phyloP scores from a whole-genome alignment of 805 yeast genomes.

The Allodekkera sacchari region DNA sequence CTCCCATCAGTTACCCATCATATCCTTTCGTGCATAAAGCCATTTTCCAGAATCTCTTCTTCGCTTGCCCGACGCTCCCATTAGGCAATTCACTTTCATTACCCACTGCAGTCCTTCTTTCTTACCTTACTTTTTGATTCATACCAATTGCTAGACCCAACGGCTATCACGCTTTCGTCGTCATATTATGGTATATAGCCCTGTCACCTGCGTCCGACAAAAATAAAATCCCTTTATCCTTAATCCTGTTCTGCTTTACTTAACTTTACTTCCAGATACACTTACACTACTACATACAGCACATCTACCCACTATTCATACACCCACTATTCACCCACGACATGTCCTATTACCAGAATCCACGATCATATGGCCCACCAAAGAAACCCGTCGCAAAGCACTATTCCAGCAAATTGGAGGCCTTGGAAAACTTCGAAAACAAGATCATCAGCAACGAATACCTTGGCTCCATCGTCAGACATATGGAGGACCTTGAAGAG shows the following conservation, averaged over 20 bases:
- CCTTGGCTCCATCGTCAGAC: conserved; percentile 27
- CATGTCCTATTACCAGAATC: too few species aligned
- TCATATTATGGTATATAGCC: not conserved
- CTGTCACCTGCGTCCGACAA: not conserved
- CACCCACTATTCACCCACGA: not conserved
- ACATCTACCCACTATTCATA: not conserved
- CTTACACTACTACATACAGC: not conserved
- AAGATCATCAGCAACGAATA: conserved; percentile 36
- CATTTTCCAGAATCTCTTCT: too few species aligned
- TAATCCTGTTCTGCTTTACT: too few species aligned
- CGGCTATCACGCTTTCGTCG: too few species aligned
- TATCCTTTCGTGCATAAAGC: too few species aligned
- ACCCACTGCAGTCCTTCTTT: too few species aligned
- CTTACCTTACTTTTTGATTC: too few species aligned
- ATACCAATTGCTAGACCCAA: too few species aligned
- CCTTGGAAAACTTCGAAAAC: conserved; percentile 39
- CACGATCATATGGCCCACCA: conserved; percentile 27
- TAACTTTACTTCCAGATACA: too few species aligned
- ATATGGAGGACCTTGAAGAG: conserved; percentile 33
- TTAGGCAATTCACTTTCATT: too few species aligned
- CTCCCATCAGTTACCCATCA: too few species aligned
- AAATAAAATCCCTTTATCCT: conserved; percentile 3
- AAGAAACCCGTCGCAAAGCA: conserved; percentile 20
- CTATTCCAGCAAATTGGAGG: conserved; percentile 37
- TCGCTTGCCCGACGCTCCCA: too few species aligned